Evolutionary conservation across 331 rosid species (phyloP), one percentile per base, ranked within the genome.

Genomic region (Acacia concinna): DNA sequence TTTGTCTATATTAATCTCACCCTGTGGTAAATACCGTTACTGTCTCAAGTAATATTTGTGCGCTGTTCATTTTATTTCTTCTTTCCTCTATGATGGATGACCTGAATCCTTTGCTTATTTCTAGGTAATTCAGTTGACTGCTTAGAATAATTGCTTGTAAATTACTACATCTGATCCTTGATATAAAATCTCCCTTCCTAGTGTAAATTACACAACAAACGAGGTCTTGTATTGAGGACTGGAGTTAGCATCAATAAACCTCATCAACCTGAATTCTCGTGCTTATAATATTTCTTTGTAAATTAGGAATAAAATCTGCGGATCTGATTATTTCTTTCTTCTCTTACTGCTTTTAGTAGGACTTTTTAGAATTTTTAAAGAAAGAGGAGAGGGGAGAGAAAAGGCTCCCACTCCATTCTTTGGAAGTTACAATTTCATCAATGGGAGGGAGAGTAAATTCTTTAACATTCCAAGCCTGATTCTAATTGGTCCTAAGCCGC

Each of bases 11-110:
- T 85, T 94, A 68, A 87, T 78, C 75, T 85, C 95, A 66, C 92
- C 97, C 54, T 88, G 95, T 44, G 82, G 98, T 92, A 79, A 86
- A 88, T 81, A 54, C 76, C 68, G 12, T 65, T 71, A n/a, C 72
- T 35, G 64, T 74, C 44, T 79, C 59, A 60, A 32, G 80, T 79
- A 74, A 67, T 74, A 54, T 30, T 59, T 40, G 56, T 66, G 71
- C 34, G 9, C 12, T 27, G 57, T 68, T 74, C 15, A n/a, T 18
- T 28, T 30, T 14, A 5, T 1, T 31, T 31, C 1, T 14, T 81
- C 23, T 65, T 71, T 8, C 10, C 15, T 3, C 27, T 54, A 32
- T 8, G 71, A 72, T 59, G 37, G 25, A 27, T 59, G 32, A 46
- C 56, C 77, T 65, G 28, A 46, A 28, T 51, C 51, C 52, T 30